Conservation (phyloP, 257 asterid genomes). For the Nicotiana tomentosiformis region DNA sequence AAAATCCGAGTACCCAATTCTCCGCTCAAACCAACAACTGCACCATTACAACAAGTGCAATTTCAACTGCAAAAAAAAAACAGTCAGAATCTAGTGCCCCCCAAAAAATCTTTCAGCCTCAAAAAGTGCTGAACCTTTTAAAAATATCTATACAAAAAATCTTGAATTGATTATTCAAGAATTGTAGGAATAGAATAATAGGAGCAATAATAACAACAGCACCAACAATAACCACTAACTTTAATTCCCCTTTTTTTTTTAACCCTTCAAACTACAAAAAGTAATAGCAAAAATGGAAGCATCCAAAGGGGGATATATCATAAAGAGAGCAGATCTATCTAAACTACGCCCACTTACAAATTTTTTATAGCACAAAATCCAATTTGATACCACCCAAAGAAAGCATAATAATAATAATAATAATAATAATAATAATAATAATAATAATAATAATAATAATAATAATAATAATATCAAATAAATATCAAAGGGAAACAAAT, state of each 20-base stretch:
- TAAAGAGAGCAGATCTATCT: slow-evolving; percentile 3
- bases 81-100: background rate
- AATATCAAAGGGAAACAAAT: background rate
- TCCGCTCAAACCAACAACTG: slow-evolving; percentile 7
- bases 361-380: background rate
- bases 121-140: slow-evolving; percentile 5
- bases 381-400: background rate
- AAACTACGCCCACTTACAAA: background rate
- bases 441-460: background rate
- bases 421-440: too few species aligned
- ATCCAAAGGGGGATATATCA: background rate
- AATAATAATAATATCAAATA: background rate
- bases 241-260: background rate
- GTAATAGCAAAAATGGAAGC: background rate
- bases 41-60: background rate
- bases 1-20: background rate
- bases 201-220: too few species aligned
- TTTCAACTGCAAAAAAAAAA: background rate
- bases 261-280: background rate
- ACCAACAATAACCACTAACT: background rate
- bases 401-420: background rate
- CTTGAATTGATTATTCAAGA: background rate
- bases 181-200: background rate
- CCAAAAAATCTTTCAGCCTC: background rate
- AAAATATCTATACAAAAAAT: background rate